Evolutionary conservation across 2,329 filamentous ascomycete genomes (phyloP).

Genomic region (Gaeumannomyces tritici): DNA sequence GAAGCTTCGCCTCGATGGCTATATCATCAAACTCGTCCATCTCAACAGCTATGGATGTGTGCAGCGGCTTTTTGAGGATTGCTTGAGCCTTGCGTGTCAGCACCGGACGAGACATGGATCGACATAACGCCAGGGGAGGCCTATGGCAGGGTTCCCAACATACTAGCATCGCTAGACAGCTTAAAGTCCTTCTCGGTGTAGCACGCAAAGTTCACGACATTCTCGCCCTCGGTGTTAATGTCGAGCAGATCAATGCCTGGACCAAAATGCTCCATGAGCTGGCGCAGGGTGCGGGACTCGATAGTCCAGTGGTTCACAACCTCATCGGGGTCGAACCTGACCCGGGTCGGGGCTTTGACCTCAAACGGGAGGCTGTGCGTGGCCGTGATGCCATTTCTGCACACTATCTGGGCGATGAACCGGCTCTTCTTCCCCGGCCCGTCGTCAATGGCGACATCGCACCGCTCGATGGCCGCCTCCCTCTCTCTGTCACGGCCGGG

Average conservation of each 20-base stretch:
- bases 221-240: slow-evolving; percentile 63
- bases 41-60: slow-evolving; percentile 70
- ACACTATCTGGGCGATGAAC: slow-evolving; percentile 64
- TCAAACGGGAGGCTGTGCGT: slow-evolving; percentile 72
- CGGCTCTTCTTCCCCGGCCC: slow-evolving; percentile 61
- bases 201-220: slow-evolving; percentile 67
- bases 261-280: slow-evolving; percentile 73
- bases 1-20: slow-evolving; percentile 62
- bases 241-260: slow-evolving; percentile 74
- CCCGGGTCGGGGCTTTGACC: slow-evolving; percentile 62
- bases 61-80: slow-evolving; percentile 69
- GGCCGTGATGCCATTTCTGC: slow-evolving; percentile 67
- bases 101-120: neutral
- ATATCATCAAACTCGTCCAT: slow-evolving; percentile 70
- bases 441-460: slow-evolving; percentile 66
- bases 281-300: slow-evolving; percentile 58
- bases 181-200: slow-evolving; percentile 60
- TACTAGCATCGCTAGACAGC: slow-evolving; percentile 2
- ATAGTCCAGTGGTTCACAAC: slow-evolving; percentile 65
- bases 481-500: slow-evolving; percentile 46
- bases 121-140: neutral
- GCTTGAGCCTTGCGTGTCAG: slow-evolving; percentile 26
- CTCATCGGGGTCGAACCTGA: slow-evolving; percentile 59
- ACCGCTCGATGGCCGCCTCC: slow-evolving; percentile 63
- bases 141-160: neutral